Evolutionary conservation across 768 basidiomycete genomes (phyloP).

Genomic region (Termitomyces sp.): DNA sequence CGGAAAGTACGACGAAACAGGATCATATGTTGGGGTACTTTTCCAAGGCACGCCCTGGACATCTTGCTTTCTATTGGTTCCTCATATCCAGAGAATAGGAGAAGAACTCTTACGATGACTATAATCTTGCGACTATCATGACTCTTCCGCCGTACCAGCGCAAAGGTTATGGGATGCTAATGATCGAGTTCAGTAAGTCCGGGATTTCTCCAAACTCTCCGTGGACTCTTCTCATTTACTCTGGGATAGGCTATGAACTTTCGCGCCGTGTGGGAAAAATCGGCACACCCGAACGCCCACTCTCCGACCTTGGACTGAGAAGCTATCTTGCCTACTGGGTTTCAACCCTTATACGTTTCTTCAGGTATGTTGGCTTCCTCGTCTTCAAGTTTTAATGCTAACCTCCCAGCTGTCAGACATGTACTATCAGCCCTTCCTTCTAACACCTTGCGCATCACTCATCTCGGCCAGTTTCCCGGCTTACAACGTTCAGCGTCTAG

Average conservation of each 20-base stretch:
- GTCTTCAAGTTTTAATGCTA: not conserved
- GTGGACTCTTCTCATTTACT: not conserved
- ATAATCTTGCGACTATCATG: conserved; percentile 96
- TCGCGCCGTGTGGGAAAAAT: conserved; percentile 74
- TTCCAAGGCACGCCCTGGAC: conserved; percentile 41
- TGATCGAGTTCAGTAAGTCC: conserved; percentile 96
- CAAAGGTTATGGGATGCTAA: conserved; percentile 86
- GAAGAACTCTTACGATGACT: conserved; percentile 93
- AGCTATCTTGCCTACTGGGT: conserved; percentile 91
- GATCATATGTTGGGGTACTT: conserved; percentile 80
- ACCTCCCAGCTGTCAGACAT: conserved; percentile 27
- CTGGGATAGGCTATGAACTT: conserved; percentile 77
- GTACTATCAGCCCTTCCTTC: conserved; percentile 58
- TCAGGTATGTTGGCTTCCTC: conserved; percentile 42
- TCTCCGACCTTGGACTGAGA: conserved; percentile 88
- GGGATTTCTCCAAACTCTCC: not conserved
- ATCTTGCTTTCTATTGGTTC: not conserved
- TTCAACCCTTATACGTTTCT: conserved; percentile 76
- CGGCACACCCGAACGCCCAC: conserved; percentile 91
- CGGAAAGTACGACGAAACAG: conserved; percentile 71
- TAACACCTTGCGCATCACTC: conserved; percentile 40
- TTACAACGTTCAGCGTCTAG: conserved; percentile 28
- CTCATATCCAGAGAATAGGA: conserved; percentile 45
- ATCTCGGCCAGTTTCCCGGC: conserved; percentile 38
- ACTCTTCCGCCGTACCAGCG: conserved; percentile 91